These are phyloP conservation scores for Hygrophorus russula DNA, from an alignment of 768 basidiomycete genomes.

Conservation along the genomic window DNA sequence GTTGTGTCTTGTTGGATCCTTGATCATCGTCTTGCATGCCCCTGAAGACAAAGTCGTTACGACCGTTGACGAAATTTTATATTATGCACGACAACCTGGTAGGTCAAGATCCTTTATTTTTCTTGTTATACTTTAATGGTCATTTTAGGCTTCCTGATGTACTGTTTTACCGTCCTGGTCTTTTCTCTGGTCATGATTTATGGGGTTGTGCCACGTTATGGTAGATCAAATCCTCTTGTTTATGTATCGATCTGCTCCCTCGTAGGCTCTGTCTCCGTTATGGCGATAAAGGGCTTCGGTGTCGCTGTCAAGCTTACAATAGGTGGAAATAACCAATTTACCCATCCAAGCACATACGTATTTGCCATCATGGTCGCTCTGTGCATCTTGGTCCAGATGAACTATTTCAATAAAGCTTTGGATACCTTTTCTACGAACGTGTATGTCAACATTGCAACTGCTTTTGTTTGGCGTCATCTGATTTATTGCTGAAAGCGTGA, in stretches of 20 bases:
- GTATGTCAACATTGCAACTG: constrained; percentile 35
- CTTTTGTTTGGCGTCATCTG: background rate
- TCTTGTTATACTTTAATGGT: background rate
- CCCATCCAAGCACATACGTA: constrained; percentile 92
- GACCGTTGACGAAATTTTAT: constrained; percentile 88
- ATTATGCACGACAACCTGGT: constrained; percentile 93
- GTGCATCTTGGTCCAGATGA: constrained; percentile 90
- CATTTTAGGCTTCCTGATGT: constrained; percentile 75
- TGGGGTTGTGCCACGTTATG: constrained; percentile 71
- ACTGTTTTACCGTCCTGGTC: constrained; percentile 76
- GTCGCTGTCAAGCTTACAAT: constrained; percentile 93
- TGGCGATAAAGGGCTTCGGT: constrained; percentile 98
- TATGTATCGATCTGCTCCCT: constrained; percentile 96
- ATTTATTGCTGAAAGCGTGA: constrained; percentile 47
- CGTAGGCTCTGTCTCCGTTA: constrained; percentile 93
- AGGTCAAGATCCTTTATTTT: constrained; percentile 12
- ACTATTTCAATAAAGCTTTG: constrained; percentile 96
- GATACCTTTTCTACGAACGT: constrained; percentile 97
- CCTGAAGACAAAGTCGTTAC: constrained; percentile 90
- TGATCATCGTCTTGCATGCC: constrained; percentile 93
- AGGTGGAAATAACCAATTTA: constrained; percentile 89
- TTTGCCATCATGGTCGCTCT: constrained; percentile 73
- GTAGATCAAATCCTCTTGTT: constrained; percentile 78
- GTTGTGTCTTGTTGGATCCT: constrained; percentile 73
- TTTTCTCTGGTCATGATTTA: constrained; percentile 85